phyloP scores from a whole-genome alignment of 2,329 filamentous ascomycete species.

The Bipolaris victoriae region DNA sequence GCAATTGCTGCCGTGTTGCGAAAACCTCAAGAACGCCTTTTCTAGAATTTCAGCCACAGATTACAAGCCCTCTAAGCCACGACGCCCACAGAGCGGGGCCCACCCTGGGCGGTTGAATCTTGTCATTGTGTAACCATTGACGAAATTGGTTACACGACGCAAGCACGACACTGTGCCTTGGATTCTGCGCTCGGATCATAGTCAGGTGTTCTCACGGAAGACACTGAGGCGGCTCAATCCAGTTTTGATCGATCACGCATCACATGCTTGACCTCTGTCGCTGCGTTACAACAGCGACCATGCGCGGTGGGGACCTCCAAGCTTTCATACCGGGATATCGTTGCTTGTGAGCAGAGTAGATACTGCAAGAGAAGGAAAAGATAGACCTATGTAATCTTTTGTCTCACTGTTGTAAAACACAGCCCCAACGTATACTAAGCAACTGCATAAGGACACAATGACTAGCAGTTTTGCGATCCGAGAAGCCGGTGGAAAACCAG shows the following conservation, averaged over 20 bases:
- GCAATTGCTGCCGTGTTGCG: not conserved
- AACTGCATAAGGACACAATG: not conserved
- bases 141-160: conserved; percentile 8
- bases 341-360: not conserved
- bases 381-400: not conserved
- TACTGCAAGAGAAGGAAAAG: conserved; percentile 2
- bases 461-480: not conserved
- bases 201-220: conserved; percentile 19
- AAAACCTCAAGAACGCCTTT: not conserved
- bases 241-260: conserved; percentile 12
- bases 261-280: not conserved
- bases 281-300: conserved; percentile 6
- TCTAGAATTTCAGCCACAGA: conserved; percentile 1
- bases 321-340: not conserved
- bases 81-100: conserved; percentile 12
- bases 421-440: not conserved
- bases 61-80: conserved; percentile 1
- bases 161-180: conserved; percentile 11
- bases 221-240: conserved; percentile 2
- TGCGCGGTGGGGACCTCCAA: conserved; percentile 1
- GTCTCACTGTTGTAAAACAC: conserved; percentile 3
- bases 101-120: conserved; percentile 5
- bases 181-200: conserved; percentile 13
- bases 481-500: not conserved
- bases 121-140: conserved; percentile 18